Percentiles rank a stretch among this genome's conserved stretches.
Evolutionary conservation across 176 grass and related monocot genomes (phyloP).

Genomic region (sorghum (Sorghum bicolor)): Sorghum_bicolor_NCBIv3 NC_012870.2:3815501-3816000

Average conservation of each 20-base stretch:
- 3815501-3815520: neutral
- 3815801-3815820: constrained; percentile 67
- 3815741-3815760: constrained; percentile 14
- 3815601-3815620: constrained; percentile 1
- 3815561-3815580: neutral
- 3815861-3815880: constrained; percentile 52
- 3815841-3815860: constrained; percentile 73
- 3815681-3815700: neutral
- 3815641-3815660: neutral
- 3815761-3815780: constrained; percentile 41
- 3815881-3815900: constrained; percentile 67
- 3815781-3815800: constrained; percentile 70
- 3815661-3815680: neutral
- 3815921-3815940: constrained; percentile 64
- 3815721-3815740: neutral
- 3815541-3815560: neutral
- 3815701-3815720: neutral
- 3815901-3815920: constrained; percentile 64
- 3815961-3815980: constrained; percentile 88
- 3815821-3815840: constrained; percentile 48
- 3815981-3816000: constrained; percentile 49
- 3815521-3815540: neutral
- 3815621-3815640: neutral
- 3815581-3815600: neutral
- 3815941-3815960: constrained; percentile 66